Evolutionary conservation across 441 rosid genomes (phyloP).

Genomic region (Adansonia gregorii): DNA sequence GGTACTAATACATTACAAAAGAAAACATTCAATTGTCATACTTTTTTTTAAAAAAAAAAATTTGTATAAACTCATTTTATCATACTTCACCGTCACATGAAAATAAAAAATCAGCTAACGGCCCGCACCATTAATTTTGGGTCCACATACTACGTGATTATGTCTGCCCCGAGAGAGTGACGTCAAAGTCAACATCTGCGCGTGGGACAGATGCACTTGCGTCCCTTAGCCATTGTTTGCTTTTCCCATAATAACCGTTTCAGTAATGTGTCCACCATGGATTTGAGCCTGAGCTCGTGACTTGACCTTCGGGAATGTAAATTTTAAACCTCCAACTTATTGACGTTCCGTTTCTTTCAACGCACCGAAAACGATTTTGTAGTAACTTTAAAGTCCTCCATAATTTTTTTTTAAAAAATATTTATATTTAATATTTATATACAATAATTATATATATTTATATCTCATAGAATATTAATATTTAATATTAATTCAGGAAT

Average conservation of each 20-base stretch:
- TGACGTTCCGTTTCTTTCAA: background rate
- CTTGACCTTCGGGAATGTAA: background rate
- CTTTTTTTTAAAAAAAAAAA: no score
- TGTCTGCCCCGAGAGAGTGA: background rate
- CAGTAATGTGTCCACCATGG: background rate
- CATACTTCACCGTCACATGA: background rate
- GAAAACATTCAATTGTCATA: background rate
- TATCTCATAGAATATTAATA: no score
- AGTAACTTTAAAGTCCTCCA: no score
- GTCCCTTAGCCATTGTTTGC: background rate
- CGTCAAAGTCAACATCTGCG: background rate
- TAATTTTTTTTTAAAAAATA: no score
- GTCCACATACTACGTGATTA: conserved; percentile 1
- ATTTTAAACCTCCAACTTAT: no score
- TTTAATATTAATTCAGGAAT: no score
- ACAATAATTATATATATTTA: no score
- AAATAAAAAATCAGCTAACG: background rate
- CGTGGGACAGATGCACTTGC: conserved; percentile 9
- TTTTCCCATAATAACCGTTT: background rate
- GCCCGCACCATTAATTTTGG: background rate
- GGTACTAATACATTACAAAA: no score
- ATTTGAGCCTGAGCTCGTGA: conserved; percentile 3
- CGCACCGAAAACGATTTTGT: background rate
- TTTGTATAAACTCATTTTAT: background rate
- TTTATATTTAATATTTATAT: no score